Percentiles rank a stretch among this genome's conserved stretches.
Evolutionary conservation across 2,329 filamentous ascomycete genomes (phyloP).

Genomic region (Myrmaecium sp.): DNA sequence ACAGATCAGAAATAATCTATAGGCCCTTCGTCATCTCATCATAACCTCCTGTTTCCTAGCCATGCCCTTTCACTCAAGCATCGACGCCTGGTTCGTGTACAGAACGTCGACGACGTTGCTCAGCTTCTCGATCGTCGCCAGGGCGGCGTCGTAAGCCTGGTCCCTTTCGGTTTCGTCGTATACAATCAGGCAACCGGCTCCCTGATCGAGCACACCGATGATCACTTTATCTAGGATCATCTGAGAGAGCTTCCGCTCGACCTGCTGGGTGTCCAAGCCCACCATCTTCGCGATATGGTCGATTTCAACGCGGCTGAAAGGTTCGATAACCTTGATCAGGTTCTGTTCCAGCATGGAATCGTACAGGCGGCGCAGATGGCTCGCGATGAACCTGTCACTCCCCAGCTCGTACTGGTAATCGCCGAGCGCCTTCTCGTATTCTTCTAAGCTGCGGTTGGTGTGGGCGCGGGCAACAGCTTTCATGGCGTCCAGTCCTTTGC

Average conservation of each 20-base stretch:
- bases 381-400: slow-evolving; percentile 88
- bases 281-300: slow-evolving; percentile 96
- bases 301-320: slow-evolving; percentile 93
- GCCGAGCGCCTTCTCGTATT: slow-evolving; percentile 86
- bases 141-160: slow-evolving; percentile 81
- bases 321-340: slow-evolving; percentile 98
- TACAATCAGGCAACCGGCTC: slow-evolving; percentile 91
- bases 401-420: slow-evolving; percentile 88
- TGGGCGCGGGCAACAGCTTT: slow-evolving; percentile 95
- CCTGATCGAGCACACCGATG: slow-evolving; percentile 91
- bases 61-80: slow-evolving; percentile 56
- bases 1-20: too few relatives aligned
- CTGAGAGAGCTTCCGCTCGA: slow-evolving; percentile 94
- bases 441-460: slow-evolving; percentile 84
- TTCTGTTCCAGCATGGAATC: slow-evolving; percentile 99
- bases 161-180: slow-evolving; percentile 91
- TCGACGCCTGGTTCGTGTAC: slow-evolving; percentile 92
- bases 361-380: slow-evolving; percentile 87
- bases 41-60: too few relatives aligned
- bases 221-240: slow-evolving; percentile 99
- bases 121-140: slow-evolving; percentile 91
- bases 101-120: slow-evolving; percentile 94
- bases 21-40: too few relatives aligned
- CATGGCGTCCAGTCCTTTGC: slow-evolving; percentile 94
- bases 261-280: slow-evolving; percentile 84